A percentile compares a stretch with the other conserved stretches of the same genome.
Conservation (phyloP, 768 basidiomycete genomes). For the Collybia sordida region DNA sequence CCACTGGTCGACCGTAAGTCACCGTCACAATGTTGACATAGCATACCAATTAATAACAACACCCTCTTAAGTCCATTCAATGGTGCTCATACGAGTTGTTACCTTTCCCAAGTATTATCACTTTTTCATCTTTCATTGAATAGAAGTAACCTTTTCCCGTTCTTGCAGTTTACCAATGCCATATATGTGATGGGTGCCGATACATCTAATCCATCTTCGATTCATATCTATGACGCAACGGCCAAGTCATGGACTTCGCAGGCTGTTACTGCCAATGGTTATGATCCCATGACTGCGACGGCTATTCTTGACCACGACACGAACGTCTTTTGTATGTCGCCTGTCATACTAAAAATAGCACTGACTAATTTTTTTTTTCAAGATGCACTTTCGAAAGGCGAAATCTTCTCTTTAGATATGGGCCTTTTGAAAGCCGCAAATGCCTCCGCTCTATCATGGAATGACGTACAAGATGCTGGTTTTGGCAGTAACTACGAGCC, state of each 20-base stretch:
- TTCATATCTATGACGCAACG: slow-evolving; percentile 82
- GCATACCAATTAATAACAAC: neutral
- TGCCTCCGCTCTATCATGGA: slow-evolving; percentile 61
- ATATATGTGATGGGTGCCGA: slow-evolving; percentile 86
- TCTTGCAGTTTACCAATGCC: slow-evolving; percentile 72
- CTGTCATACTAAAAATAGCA: neutral
- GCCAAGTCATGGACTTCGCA: slow-evolving; percentile 82
- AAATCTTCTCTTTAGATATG: slow-evolving; percentile 74
- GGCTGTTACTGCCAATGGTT: slow-evolving; percentile 45
- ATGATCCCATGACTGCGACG: slow-evolving; percentile 63
- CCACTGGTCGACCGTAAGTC: slow-evolving; percentile 75
- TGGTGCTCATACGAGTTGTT: slow-evolving; percentile 64
- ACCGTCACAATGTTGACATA: neutral
- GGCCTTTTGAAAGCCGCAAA: slow-evolving; percentile 59
- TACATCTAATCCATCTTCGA: slow-evolving; percentile 57
- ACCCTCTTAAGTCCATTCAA: slow-evolving; percentile 56
- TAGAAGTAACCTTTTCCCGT: neutral
- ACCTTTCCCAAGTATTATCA: slow-evolving; percentile 62
- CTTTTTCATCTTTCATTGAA: neutral
- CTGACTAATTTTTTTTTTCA: neutral
- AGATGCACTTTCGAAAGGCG: slow-evolving; percentile 71
- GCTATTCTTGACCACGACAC: slow-evolving; percentile 94
- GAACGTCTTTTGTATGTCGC: slow-evolving; percentile 74
- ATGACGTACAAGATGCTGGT: slow-evolving; percentile 52
- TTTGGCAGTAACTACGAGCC: slow-evolving; percentile 62